phyloP scores from a whole-genome alignment of 2,329 filamentous ascomycete genomes.

The Verticillium nubilum region DNA sequence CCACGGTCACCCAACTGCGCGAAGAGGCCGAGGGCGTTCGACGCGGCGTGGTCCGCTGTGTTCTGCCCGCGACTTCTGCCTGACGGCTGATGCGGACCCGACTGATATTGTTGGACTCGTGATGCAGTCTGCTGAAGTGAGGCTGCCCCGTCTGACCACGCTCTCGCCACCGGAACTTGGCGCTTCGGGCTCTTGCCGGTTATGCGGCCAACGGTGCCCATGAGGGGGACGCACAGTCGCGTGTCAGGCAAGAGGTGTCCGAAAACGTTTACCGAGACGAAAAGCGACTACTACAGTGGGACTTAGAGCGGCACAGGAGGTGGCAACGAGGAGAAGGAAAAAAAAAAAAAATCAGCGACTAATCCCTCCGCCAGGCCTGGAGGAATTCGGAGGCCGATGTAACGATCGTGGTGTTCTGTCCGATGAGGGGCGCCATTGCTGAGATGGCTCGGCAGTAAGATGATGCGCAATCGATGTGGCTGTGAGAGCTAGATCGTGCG shows the following conservation, averaged over 20 bases:
- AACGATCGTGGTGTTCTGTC: background rate
- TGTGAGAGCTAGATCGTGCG: background rate
- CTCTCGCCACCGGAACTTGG: background rate
- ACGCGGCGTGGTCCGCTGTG: slow-evolving; percentile 53
- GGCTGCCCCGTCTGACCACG: background rate
- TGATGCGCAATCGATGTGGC: background rate
- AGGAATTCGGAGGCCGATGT: background rate
- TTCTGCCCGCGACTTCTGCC: slow-evolving; percentile 18
- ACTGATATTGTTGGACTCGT: background rate
- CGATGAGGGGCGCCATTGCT: background rate
- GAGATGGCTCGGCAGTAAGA: background rate
- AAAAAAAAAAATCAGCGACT: background rate
- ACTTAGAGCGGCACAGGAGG: background rate
- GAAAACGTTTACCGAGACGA: background rate
- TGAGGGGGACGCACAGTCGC: background rate
- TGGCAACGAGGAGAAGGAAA: background rate
- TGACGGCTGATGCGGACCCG: background rate
- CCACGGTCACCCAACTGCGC: slow-evolving; percentile 41
- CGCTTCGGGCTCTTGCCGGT: background rate
- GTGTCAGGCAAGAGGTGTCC: background rate
- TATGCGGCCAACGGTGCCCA: background rate
- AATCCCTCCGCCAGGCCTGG: background rate
- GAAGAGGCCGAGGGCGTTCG: slow-evolving; percentile 58
- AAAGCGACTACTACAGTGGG: background rate
- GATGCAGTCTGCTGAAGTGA: background rate